Base-by-base conservation (phyloP, 345 rosid species). In the Eucalyptus tenuipes region DNA sequence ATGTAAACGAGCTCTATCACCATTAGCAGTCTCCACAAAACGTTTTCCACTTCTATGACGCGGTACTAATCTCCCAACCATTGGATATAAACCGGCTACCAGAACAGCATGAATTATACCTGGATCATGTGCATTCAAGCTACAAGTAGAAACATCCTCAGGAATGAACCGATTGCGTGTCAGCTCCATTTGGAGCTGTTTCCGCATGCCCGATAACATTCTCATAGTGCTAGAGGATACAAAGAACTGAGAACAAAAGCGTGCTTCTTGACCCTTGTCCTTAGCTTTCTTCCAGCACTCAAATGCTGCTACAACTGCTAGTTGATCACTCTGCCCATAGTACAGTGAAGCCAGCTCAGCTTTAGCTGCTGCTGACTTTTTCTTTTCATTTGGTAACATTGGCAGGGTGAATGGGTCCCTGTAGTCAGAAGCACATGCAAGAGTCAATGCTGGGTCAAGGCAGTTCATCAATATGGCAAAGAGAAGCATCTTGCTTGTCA, bases 341-440 rank as follows among this genome's bases (percentile, higher is more conserved):
- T 95, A 96, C 75, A 97, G 93, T 42, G 97, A 93, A 59, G 99
- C 98, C 86, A 98, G 96, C 93, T 97, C 99, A 68, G 91, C 87
- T 90, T 92, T 96, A 87, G 97, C 97, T 90, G 93, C 94, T 85
- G 91, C 91, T 88, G 97, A 98, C 93, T 89, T 97, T 92, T 94
- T 93, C 93, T 93, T 98, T 88, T 95, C 97, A 91, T 85, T 85
- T 64, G 95, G 97, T 55, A 93, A 90, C 95, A 98, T 91, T 64
- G 99, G 99, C 88, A 96, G 92, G 52, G 96, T 95, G 85, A 97
- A 97, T 7, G 99, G 99, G 79, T 95, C 98, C 91, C 93, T 95
- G 90, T 92, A 95, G 92, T 98, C 99, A 13, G 96, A 94, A 87
- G 99, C 99, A 94, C 99, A 98, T 24, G 99, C 99, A 88, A 98